These are phyloP conservation scores for Pyrenochaeta sp. DNA, from an alignment of 2,329 filamentous ascomycete species.

Conservation along the genomic window DNA sequence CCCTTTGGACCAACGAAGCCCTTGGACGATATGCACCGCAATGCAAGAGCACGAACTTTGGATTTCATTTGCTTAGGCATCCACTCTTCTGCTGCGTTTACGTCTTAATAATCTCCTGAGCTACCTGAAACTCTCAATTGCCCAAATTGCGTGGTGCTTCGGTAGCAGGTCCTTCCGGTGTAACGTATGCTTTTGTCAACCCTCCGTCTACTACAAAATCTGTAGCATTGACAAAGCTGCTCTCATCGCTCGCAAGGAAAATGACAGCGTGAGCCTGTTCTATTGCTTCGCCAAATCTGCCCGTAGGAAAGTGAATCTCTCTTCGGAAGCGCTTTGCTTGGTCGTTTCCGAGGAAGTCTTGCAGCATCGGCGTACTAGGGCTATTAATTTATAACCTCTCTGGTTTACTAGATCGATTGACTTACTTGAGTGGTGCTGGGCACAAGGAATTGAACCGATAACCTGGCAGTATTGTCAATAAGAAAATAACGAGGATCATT, in stretches of 20 bases:
- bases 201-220: conserved; percentile 97
- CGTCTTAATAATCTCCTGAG: background rate
- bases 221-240: conserved; percentile 86
- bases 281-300: conserved; percentile 90
- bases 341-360: conserved; percentile 94
- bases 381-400: background rate
- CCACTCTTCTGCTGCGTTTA: background rate
- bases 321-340: conserved; percentile 79
- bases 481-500: background rate
- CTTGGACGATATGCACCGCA: conserved; percentile 2
- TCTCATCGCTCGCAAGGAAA: conserved; percentile 87
- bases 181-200: conserved; percentile 88
- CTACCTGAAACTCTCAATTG: background rate
- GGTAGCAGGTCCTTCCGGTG: conserved; percentile 66
- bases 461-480: conserved; percentile 49
- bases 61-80: conserved; percentile 1
- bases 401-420: background rate
- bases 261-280: conserved; percentile 91
- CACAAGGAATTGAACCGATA: conserved; percentile 92
- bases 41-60: conserved; percentile 7
- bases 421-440: conserved; percentile 80
- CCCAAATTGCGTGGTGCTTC: conserved; percentile 52
- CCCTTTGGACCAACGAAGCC: background rate
- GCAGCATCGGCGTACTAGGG: conserved; percentile 75
- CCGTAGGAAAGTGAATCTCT: conserved; percentile 88